Percentiles rank a stretch among this genome's conserved stretches.
phyloP scores from a whole-genome alignment of 2,329 filamentous ascomycete species.

The Ophiosphaerella korrae region DNA sequence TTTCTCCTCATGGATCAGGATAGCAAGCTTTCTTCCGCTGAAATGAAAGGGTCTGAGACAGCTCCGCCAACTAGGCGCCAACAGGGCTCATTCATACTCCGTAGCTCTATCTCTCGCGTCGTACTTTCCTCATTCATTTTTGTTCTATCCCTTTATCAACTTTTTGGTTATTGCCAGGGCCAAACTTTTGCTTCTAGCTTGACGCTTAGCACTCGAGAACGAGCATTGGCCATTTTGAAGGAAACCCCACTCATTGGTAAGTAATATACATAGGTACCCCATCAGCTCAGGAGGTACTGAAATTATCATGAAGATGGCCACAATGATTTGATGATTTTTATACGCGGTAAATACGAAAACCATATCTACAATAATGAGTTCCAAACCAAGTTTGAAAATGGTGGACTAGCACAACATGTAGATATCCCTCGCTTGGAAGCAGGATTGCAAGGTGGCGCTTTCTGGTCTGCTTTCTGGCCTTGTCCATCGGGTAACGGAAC shows the following conservation, averaged over 20 bases:
- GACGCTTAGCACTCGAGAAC: constrained; percentile 31
- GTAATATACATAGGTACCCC: constrained; percentile 5
- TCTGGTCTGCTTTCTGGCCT: constrained; percentile 85
- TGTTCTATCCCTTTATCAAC: not conserved
- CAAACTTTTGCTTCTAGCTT: constrained; percentile 1
- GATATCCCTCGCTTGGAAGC: constrained; percentile 76
- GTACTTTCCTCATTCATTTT: constrained; percentile 12
- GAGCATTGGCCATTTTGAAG: constrained; percentile 42
- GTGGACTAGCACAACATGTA: constrained; percentile 71
- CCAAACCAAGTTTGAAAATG: constrained; percentile 73
- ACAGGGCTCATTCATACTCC: not conserved
- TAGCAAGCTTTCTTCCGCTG: not conserved
- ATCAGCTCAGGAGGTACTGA: constrained; percentile 18
- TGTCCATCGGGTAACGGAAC: constrained; percentile 71
- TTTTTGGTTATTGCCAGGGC: not conserved
- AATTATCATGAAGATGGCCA: constrained; percentile 71
- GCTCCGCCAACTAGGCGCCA: not conserved
- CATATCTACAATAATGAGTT: constrained; percentile 76
- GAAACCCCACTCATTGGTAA: constrained; percentile 50
- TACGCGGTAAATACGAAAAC: constrained; percentile 72
- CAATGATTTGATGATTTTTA: constrained; percentile 79
- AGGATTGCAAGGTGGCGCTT: constrained; percentile 80
- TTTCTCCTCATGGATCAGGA: constrained; percentile 14
- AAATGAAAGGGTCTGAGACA: not conserved
- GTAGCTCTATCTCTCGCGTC: constrained; percentile 1